phyloP scores from a whole-genome alignment of 345 rosid species.

The Geranium brycei region DNA sequence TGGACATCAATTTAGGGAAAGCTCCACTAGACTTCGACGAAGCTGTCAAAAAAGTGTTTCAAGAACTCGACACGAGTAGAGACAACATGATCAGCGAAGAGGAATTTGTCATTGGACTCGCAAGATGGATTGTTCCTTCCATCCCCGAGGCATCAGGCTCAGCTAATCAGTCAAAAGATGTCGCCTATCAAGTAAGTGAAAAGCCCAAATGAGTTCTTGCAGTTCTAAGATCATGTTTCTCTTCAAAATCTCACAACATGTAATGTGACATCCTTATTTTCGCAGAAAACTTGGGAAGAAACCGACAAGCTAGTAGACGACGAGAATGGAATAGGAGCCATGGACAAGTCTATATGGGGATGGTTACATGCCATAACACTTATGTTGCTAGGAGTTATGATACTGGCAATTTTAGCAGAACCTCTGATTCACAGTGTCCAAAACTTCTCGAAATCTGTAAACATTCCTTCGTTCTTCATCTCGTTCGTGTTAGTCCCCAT shows the following conservation, averaged over 20 bases:
- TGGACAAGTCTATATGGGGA: conserved; percentile 3
- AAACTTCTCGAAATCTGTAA: conserved; percentile 17
- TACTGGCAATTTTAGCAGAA: conserved; percentile 16
- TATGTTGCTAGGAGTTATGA: conserved; percentile 13
- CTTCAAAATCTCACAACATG: background rate
- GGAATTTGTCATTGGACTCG: conserved; percentile 19
- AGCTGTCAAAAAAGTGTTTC: conserved; percentile 12
- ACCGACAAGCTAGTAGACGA: conserved; percentile 15
- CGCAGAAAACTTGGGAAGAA: conserved; percentile 18
- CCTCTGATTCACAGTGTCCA: conserved; percentile 22
- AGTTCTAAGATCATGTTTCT: background rate
- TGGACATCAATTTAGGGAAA: conserved; percentile 13
- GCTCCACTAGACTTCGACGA: conserved; percentile 16
- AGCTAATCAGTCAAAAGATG: conserved; percentile 1
- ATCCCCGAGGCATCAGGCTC: background rate
- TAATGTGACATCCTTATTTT: background rate
- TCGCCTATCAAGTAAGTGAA: conserved; percentile 9
- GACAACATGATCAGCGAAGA: conserved; percentile 14
- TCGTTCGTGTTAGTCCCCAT: conserved; percentile 28
- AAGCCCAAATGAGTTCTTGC: background rate
- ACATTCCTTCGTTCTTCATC: conserved; percentile 24
- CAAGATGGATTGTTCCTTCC: conserved; percentile 10
- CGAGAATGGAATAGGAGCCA: background rate
- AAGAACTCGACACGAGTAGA: conserved; percentile 16
- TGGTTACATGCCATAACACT: conserved; percentile 11